Evolutionary conservation across 2,329 filamentous ascomycete species (phyloP), one percentile per base, ranked within the genome.

Genomic region (Penicillium sp.): DNA sequence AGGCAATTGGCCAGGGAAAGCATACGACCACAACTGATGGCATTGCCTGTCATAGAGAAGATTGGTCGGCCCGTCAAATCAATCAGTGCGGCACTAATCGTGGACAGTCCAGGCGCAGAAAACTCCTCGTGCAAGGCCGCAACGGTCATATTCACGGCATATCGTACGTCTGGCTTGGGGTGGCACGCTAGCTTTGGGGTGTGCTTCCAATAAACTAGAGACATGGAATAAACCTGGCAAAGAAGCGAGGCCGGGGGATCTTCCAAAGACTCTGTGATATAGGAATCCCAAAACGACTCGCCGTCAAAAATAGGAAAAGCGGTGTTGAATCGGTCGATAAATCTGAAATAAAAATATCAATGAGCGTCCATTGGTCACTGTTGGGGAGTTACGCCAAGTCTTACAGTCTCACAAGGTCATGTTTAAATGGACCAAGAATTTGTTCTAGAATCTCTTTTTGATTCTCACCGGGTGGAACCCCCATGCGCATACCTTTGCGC

Each of bases 271-370:
- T 76, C 75, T 6, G 73, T 79, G 31, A 67, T 73, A 54, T 81
- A 82, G 22, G 81, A 79, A 11, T 76, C 75, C 57, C 80, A 76
- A 54, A 87, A 84, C 0, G 79, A 77, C 3, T 76, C 69, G 44
- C 84, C 81, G 57, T 88, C 84, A 8, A 87, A 76, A 2, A 88
- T 73, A 0, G 85, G 86, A 57, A 87, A 84, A n/a, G 83, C 84
- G n/a, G 75, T 74, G 66, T 87, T 84, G 39, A 83, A 79, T 54
- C 82, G 78, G 31, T 78, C 74, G 55, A 86, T 81, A 64, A 85
- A 86, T 31, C 82, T 84, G 65, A 27, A 24, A 42, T 10, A 49
- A 49, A 44, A 9, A 27, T 21, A 42, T 19, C 8, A 22, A 22
- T 45, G 4, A 55, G 43, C 14, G 60, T 24, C 48, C 42, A 54